phyloP scores from a whole-genome alignment of 2,329 filamentous ascomycete genomes.

The Cordyceps cicadae region DNA sequence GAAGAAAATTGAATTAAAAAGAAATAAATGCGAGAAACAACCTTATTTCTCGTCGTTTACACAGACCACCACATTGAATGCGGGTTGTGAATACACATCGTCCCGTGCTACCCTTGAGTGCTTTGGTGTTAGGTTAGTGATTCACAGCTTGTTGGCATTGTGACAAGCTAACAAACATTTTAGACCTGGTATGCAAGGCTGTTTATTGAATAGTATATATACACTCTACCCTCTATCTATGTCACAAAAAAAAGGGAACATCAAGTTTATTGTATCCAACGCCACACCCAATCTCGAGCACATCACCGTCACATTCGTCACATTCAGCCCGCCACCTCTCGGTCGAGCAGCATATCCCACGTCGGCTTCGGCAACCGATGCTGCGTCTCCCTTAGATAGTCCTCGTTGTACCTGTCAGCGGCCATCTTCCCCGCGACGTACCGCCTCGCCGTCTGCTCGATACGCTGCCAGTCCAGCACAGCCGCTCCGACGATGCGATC shows the following conservation, averaged over 20 bases:
- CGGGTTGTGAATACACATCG: not conserved
- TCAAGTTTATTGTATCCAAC: not conserved
- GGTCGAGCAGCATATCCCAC: constrained; percentile 8
- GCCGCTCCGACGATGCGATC: constrained; percentile 5
- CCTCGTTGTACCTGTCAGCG: constrained; percentile 2
- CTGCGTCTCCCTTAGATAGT: not conserved
- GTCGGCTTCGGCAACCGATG: constrained; percentile 7
- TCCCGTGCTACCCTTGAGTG: not conserved
- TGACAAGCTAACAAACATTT: not conserved
- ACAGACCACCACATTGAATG: no score
- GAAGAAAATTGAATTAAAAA: not conserved
- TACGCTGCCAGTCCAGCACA: constrained; percentile 4
- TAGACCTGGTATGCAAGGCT: not conserved
- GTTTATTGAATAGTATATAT: not conserved
- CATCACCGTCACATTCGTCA: not conserved
- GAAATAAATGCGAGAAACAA: not conserved
- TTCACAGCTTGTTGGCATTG: not conserved
- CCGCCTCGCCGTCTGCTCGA: not conserved
- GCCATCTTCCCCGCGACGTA: constrained; percentile 9
- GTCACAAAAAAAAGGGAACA: not conserved
- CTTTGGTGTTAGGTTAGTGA: not conserved
- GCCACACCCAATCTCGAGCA: not conserved
- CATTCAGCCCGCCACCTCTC: not conserved
- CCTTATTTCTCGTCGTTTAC: not conserved
- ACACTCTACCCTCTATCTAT: not conserved